Base-by-base conservation (phyloP, 345 rosid species). In the Turnera subulata region DNA sequence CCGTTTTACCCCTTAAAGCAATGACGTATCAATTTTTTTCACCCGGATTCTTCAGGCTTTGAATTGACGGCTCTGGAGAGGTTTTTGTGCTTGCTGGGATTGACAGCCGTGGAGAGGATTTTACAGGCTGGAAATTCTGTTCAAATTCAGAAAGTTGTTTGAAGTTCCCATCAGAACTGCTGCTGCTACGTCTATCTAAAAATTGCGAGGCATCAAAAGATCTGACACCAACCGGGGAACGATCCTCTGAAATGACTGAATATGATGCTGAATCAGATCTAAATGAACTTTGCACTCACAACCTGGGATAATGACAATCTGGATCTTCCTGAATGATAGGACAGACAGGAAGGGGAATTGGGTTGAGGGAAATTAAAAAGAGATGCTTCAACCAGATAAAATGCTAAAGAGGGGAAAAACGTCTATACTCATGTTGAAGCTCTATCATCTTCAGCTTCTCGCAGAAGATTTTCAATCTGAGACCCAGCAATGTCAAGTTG, bases 201-300 rank as follows among this genome's bases (percentile, higher is more conserved):
- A 57, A 76, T 29, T 71, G 88, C 35, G 88, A 75, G 53, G 77
- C 71, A 61, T 72, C 68, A 45, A 70, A 72, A 46, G 82, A 58
- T 65, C 78, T 52, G 46, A 55, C 38, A 51, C 73, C 58, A 46
- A 56, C 69, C 16, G 69, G 22, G 55, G 60, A 55, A 6, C 74
- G 79, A 55, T 73, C 81, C 39, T 61, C 79, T 22, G 72, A 54
- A 52, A 61, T 49, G 35, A 80, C 76, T 59, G 76, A 67, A 50
- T 65, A 62, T 46, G 82, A 70, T 57, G 64, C 57, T 18, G 75
- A 64, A 60, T 49, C 84, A 55, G 75, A 78, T 57, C 74, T 86
- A 83, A 84, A 85, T 29, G 96, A 81, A 52, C 62, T 72, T 42
- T 80, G 73, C 69, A 89, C 78, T 23, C 83, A 78, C 64, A 85